A percentile compares a stretch with the other conserved stretches of the same genome.
Conservation (phyloP, 805 yeast genomes). For the Nakazawaea siamensis region DNA sequence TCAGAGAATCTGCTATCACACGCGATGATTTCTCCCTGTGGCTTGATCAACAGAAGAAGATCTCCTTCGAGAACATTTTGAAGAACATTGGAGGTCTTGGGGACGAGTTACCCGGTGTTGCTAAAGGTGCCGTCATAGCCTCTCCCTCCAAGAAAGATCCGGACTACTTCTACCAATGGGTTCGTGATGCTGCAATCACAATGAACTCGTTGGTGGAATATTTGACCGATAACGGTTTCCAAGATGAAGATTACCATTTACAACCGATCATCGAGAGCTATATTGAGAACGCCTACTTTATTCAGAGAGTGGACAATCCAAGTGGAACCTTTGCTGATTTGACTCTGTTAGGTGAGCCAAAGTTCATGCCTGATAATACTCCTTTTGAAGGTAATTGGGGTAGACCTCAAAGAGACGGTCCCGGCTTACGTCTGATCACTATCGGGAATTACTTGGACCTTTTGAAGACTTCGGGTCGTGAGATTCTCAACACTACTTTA, state of each 20-base stretch:
- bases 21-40: slow-evolving; percentile 36
- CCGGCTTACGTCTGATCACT: slow-evolving; percentile 70
- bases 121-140: slow-evolving; percentile 73
- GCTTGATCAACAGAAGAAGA: slow-evolving; percentile 33
- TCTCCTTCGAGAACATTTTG: slow-evolving; percentile 38
- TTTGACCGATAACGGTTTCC: slow-evolving; percentile 32
- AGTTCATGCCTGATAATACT: slow-evolving; percentile 59
- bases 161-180: slow-evolving; percentile 86
- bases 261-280: slow-evolving; percentile 43
- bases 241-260: slow-evolving; percentile 15
- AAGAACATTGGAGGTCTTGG: slow-evolving; percentile 47
- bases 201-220: slow-evolving; percentile 53
- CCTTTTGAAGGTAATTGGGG: slow-evolving; percentile 76
- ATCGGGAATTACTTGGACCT: slow-evolving; percentile 45
- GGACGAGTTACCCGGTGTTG: slow-evolving; percentile 19
- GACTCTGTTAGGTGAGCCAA: slow-evolving; percentile 83
- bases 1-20: too few relatives aligned
- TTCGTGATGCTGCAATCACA: slow-evolving; percentile 82
- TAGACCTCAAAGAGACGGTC: slow-evolving; percentile 94
- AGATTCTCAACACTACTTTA: slow-evolving; percentile 21
- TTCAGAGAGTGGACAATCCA: slow-evolving; percentile 63
- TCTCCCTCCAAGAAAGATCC: slow-evolving; percentile 69
- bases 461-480: slow-evolving; percentile 23
- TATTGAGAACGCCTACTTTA: slow-evolving; percentile 42
- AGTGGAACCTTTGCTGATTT: slow-evolving; percentile 53